Percentiles rank a stretch among this genome's conserved stretches.
phyloP scores from a whole-genome alignment of 2,329 filamentous ascomycete species.

The Arthrobotrys musiformis region DNA sequence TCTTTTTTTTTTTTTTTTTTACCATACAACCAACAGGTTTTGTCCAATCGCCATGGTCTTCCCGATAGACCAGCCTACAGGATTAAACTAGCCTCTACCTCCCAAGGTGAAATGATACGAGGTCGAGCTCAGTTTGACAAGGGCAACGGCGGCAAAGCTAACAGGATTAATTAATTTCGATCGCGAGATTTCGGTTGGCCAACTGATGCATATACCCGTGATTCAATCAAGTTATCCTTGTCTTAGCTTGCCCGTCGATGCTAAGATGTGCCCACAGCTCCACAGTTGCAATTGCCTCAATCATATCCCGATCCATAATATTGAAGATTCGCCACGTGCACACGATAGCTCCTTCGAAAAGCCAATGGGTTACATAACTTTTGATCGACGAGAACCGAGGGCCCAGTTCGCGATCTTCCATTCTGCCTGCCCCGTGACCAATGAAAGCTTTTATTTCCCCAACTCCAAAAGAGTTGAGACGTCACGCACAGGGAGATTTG shows the following conservation, averaged over 20 bases:
- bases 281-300: background rate
- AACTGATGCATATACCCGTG: background rate
- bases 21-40: slow-evolving; percentile 18
- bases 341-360: background rate
- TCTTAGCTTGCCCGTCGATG: no score
- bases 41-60: slow-evolving; percentile 27
- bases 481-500: slow-evolving; percentile 21
- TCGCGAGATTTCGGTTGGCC: slow-evolving; percentile 1
- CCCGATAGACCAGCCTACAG: slow-evolving; percentile 29
- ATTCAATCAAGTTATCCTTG: background rate
- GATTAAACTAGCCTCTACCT: background rate
- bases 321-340: slow-evolving; percentile 15
- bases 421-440: slow-evolving; percentile 46
- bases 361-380: background rate
- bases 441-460: slow-evolving; percentile 17
- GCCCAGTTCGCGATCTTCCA: slow-evolving; percentile 49
- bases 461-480: slow-evolving; percentile 15
- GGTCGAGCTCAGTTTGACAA: background rate
- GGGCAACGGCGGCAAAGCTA: slow-evolving; percentile 34
- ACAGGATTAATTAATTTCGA: slow-evolving; percentile 4
- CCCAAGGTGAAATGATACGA: background rate
- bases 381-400: slow-evolving; percentile 26
- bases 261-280: no score
- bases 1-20: no score
- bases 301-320: slow-evolving; percentile 13